phyloP scores from a whole-genome alignment of 2,329 filamentous ascomycete genomes.

The Penicillium janthinellum region DNA sequence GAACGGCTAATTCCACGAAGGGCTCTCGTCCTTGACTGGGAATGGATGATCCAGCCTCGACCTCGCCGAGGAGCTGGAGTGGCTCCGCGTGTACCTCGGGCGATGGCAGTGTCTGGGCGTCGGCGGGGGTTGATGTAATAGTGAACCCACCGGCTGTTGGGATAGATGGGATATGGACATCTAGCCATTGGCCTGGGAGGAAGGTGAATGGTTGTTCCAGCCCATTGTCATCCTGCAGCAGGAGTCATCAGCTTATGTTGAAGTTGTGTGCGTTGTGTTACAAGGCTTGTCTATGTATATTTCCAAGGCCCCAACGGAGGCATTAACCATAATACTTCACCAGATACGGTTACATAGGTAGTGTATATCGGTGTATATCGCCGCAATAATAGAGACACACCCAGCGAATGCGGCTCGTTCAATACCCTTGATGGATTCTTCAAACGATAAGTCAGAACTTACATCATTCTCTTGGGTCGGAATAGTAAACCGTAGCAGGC shows the following conservation, averaged over 20 bases:
- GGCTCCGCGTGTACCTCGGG: constrained; percentile 23
- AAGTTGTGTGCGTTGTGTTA: background rate
- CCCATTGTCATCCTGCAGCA: constrained; percentile 17
- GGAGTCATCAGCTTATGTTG: background rate
- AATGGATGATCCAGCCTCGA: constrained; percentile 22
- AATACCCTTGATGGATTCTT: background rate
- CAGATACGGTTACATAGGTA: no score
- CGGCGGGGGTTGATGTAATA: constrained; percentile 73
- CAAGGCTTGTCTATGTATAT: background rate
- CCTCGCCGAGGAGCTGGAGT: constrained; percentile 19
- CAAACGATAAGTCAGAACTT: constrained; percentile 7
- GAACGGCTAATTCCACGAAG: constrained; percentile 78
- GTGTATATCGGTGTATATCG: no score
- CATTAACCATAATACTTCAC: no score
- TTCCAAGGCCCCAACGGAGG: background rate
- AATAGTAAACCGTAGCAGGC: constrained; percentile 67
- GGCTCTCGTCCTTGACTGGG: constrained; percentile 35
- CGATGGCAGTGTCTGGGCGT: constrained; percentile 45
- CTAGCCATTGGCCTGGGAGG: constrained; percentile 83
- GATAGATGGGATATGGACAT: constrained; percentile 72
- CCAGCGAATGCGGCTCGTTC: background rate
- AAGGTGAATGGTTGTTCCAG: constrained; percentile 57
- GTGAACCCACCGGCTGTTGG: constrained; percentile 81
- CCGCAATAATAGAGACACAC: no score
- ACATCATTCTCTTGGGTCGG: constrained; percentile 56